Base-by-base conservation (phyloP, 2,329 filamentous ascomycete species). In the Cordyceps militaris region DNA sequence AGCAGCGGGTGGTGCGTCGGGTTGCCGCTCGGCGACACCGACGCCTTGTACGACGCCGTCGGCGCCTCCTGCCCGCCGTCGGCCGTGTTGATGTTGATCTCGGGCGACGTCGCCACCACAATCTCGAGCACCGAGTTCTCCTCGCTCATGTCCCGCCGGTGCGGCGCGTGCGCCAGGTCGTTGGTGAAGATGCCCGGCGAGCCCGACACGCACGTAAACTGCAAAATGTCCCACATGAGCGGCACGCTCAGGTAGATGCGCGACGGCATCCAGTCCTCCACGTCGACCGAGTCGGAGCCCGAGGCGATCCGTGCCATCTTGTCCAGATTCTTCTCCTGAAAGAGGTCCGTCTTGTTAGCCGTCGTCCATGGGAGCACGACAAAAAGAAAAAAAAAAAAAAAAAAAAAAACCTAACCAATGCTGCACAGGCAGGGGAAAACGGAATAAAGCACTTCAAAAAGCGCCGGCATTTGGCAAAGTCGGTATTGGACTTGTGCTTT, bases 171-270 rank as follows among this genome's bases (percentile, higher is more conserved):
- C 2, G 79, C 67, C 2, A 80, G 65, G 3, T 75, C 72, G 3
- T 70, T 67, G 0, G 66, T 66, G 0, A 73, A 67, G 1, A 67
- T 65, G 13, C 73, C 70, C 6, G 69, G 69, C 1, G 70, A 65
- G 19, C 73, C 70, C 0, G 71, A 66, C 8, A 68, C 69, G 30
- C 69, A 78, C 62, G 75, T 77, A 63, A 79, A 74, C 56, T 79
- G 76, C 4, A 80, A 64, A 10, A 79, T 74, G 38, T 78, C 75
- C 78, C 78, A 80, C 78, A 80, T 79, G 4, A 80, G 63, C 1
- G 76, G 75, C 1, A 79, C 75, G 59, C 76, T 79, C 36, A 80
- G 76, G 61, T 79, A 75, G 48, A 80, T 79, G 49, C 76, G 76
- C 23, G 76, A 78, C 0, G 78, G 78, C 67, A 78, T 75, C 78